A percentile compares a stretch with the other conserved stretches of the same genome.
phyloP scores from a whole-genome alignment of 257 asterid species.

The Nicotiana sylvestris region DNA sequence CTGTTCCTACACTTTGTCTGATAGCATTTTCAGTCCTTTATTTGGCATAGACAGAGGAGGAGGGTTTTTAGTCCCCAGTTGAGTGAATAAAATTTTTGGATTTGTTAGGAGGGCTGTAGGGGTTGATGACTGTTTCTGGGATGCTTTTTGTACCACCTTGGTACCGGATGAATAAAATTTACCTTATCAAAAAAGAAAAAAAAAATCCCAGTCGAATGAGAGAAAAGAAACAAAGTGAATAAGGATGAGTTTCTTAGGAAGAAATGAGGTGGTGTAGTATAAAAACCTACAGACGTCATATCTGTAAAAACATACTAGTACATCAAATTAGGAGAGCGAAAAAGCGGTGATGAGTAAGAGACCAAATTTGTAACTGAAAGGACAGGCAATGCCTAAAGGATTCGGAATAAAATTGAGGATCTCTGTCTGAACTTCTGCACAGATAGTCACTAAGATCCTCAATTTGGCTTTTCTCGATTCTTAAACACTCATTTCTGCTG shows the following conservation, averaged over 20 bases:
- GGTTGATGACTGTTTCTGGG: too few relatives aligned
- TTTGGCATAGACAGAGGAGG: neutral
- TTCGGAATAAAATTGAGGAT: neutral
- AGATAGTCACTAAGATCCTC: neutral
- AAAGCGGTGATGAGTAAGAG: neutral
- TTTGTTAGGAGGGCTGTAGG: too few relatives aligned
- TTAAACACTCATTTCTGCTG: neutral
- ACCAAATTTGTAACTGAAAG: neutral
- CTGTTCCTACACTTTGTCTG: neutral
- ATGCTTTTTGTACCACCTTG: too few relatives aligned
- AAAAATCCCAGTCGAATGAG: neutral
- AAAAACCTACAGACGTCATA: neutral
- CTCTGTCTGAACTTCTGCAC: neutral
- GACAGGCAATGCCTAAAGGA: neutral
- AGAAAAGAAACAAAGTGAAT: neutral
- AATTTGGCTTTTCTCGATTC: neutral
- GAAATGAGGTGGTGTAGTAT: neutral
- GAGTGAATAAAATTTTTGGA: neutral
- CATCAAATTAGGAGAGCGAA: neutral
- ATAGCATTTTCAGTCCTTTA: neutral
- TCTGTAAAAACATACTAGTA: neutral
- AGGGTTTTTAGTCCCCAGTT: neutral
- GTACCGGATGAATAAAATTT: too few relatives aligned
- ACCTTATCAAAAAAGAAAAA: too few relatives aligned
- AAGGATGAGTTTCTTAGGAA: neutral